A percentile compares a stretch with the other conserved stretches of the same genome.
Evolutionary conservation across 192 early-diverging fungal genomes (phyloP).

Genomic region (Linnemannia zychae): DNA sequence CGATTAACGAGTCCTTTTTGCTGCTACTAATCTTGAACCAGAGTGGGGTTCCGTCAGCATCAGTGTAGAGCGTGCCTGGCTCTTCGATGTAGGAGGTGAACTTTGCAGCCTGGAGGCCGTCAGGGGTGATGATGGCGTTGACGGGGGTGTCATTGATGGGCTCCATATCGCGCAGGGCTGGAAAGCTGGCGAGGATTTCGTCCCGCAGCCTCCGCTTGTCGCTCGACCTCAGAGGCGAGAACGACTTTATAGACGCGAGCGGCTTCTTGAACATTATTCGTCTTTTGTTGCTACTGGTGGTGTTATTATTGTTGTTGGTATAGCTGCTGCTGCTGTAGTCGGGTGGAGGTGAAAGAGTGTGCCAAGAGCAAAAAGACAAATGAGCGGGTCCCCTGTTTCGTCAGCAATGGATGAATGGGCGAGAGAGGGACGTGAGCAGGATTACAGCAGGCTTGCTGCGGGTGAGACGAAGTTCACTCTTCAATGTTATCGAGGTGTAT

Average conservation of each 20-base stretch:
- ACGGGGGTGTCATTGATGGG: constrained; percentile 49
- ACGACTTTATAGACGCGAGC: constrained; percentile 74
- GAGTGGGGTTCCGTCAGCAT: constrained; percentile 68
- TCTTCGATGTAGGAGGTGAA: constrained; percentile 76
- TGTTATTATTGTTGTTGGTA: no score
- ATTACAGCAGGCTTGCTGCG: background rate
- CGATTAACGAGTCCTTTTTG: constrained; percentile 55
- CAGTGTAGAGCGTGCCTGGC: constrained; percentile 74
- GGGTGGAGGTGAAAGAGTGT: background rate
- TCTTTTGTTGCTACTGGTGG: no score
- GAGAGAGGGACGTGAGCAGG: background rate
- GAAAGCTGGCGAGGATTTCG: constrained; percentile 70
- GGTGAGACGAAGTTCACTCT: no score
- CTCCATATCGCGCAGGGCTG: constrained; percentile 56
- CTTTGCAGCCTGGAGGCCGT: constrained; percentile 72
- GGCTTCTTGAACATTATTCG: constrained; percentile 83
- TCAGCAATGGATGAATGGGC: no score
- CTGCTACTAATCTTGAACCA: constrained; percentile 73
- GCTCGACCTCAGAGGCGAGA: constrained; percentile 75
- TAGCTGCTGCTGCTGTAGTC: no score
- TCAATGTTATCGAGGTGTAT: background rate
- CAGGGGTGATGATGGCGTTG: constrained; percentile 61
- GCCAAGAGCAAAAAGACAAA: no score
- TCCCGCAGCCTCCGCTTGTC: constrained; percentile 75
- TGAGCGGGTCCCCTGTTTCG: no score